A percentile compares a stretch with the other conserved stretches of the same genome.
Evolutionary conservation across 129 eudicot species (phyloP).

Genomic region (Escallonia rubra): DNA sequence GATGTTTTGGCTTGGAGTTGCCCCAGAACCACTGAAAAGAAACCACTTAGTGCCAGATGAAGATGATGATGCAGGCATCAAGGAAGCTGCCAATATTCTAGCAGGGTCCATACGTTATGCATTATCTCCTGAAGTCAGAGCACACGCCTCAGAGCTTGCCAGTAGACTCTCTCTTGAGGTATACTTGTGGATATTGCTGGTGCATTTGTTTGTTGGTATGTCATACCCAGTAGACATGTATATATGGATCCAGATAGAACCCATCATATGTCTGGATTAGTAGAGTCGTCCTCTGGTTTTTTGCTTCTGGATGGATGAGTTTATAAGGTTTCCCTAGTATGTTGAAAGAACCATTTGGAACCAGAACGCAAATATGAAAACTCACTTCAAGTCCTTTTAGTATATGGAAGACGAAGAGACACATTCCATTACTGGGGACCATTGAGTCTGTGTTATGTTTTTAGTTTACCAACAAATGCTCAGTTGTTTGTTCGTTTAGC

Average conservation of each 20-base stretch:
- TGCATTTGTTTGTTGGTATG: background rate
- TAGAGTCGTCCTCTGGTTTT: background rate
- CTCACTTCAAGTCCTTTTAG: background rate
- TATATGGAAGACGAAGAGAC: background rate
- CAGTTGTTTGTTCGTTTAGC: no score
- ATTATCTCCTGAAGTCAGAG: constrained; percentile 53
- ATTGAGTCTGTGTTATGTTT: no score
- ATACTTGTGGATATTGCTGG: constrained; percentile 11
- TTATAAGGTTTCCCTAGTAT: no score
- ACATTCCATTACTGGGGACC: no score
- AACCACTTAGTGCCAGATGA: constrained; percentile 54
- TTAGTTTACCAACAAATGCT: no score
- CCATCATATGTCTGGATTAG: background rate
- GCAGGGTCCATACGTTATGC: constrained; percentile 52
- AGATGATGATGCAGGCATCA: constrained; percentile 42
- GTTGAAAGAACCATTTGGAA: no score
- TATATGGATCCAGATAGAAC: background rate
- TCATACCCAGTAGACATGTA: background rate
- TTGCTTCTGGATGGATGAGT: no score
- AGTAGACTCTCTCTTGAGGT: constrained; percentile 67
- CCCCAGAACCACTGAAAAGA: constrained; percentile 73
- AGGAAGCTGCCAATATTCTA: constrained; percentile 52
- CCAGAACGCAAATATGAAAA: no score
- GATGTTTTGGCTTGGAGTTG: constrained; percentile 95
- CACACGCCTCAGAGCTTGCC: constrained; percentile 49